A percentile compares a stretch with the other conserved stretches of the same genome.
phyloP scores from a whole-genome alignment of 2,329 filamentous ascomycete species.

The Fusarium dimerum region DNA sequence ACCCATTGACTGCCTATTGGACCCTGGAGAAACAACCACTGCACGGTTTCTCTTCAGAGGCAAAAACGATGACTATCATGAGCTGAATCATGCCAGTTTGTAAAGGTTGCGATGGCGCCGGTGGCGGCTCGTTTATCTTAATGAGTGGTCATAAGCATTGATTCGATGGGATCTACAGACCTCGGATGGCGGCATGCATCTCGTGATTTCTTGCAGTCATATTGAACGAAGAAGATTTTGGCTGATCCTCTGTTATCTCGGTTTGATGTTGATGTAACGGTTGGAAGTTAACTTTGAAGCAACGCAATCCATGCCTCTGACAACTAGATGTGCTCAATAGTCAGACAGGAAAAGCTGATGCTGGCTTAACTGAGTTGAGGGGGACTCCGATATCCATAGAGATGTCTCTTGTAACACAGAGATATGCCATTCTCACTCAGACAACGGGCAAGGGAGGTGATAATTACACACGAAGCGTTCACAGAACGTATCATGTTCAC shows the following conservation, averaged over 20 bases:
- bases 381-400: too few relatives aligned
- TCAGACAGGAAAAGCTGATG: background rate
- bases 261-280: background rate
- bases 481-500: background rate
- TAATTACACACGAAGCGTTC: too few relatives aligned
- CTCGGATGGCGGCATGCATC: constrained; percentile 25
- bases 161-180: constrained; percentile 15
- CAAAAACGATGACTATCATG: constrained; percentile 1
- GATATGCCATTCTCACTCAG: too few relatives aligned
- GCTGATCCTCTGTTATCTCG: constrained; percentile 5
- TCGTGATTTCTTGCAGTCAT: constrained; percentile 28
- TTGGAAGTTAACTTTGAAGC: background rate
- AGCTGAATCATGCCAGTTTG: background rate
- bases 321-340: constrained; percentile 2
- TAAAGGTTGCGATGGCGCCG: background rate
- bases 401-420: too few relatives aligned
- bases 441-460: too few relatives aligned
- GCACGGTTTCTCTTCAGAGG: constrained; percentile 4
- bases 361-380: background rate
- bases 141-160: constrained; percentile 14
- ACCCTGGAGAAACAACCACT: constrained; percentile 12
- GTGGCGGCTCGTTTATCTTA: background rate
- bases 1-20: background rate
- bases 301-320: too few relatives aligned
- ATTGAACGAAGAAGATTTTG: constrained; percentile 5